A percentile compares a stretch with the other conserved stretches of the same genome.
These are phyloP conservation scores for Musa balbisiana DNA, from an alignment of 202 grass and related monocot genomes.

Conservation along the genomic window DNA sequence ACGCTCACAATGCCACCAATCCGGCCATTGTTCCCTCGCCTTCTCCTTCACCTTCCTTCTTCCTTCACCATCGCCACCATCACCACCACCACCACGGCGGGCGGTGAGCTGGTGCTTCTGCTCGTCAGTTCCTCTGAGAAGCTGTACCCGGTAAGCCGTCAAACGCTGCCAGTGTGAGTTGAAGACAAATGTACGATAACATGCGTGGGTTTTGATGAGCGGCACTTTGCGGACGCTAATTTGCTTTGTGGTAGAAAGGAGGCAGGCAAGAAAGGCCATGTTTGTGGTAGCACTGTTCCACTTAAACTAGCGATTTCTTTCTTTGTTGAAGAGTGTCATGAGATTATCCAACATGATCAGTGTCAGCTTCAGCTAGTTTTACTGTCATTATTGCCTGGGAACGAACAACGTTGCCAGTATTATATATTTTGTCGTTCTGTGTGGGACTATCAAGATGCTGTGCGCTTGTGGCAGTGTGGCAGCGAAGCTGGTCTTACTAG, in stretches of 20 bases:
- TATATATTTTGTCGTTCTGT: background rate
- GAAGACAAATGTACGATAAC: background rate
- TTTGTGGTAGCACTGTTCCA: background rate
- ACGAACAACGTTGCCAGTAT: background rate
- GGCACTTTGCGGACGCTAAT: background rate
- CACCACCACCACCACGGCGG: conserved; percentile 13
- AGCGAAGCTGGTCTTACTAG: conserved; percentile 11
- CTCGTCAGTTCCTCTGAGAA: background rate
- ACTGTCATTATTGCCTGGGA: no score
- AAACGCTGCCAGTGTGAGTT: no score
- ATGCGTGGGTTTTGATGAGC: background rate
- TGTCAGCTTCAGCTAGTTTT: background rate
- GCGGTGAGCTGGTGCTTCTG: background rate
- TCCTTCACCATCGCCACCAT: conserved; percentile 35
- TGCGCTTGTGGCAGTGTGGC: conserved; percentile 22
- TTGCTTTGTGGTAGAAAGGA: background rate
- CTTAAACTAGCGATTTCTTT: background rate
- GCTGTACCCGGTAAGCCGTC: no score
- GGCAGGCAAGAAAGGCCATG: background rate
- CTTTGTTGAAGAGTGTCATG: conserved; percentile 1
- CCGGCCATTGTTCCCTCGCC: conserved; percentile 21
- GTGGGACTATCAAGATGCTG: conserved; percentile 22
- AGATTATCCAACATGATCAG: background rate
- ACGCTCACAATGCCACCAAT: conserved; percentile 17
- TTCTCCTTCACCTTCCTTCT: conserved; percentile 39